Evolutionary conservation across 805 yeast genomes (phyloP), one percentile per base, ranked within the genome.

Genomic region (Priceomyces fermenticarens): DNA sequence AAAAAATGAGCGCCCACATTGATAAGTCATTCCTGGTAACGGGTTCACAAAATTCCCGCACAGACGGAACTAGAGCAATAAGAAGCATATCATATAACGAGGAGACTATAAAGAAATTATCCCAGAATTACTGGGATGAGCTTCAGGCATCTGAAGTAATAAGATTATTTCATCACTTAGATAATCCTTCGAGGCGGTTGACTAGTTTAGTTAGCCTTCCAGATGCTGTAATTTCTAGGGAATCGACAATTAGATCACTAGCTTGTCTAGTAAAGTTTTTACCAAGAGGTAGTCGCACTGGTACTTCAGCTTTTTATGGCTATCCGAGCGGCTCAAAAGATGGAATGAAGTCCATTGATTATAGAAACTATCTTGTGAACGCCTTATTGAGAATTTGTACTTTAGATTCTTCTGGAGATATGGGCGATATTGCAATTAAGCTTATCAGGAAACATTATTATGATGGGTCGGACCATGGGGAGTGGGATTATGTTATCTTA

Each of bases 131-230:
- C 25, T 84, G 90, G 90, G 70, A 67, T 10, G 89, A 84, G 51
- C 60, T 83, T 1, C 77, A 72, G 42, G 82, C 79, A 2, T 78
- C 85, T 26, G 65, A 74, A 12, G 51, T 83, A 20, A 71, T 85
- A 20, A 65, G 93, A 47, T 63, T 78, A 8, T 53, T 81, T 7
- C 46, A 73, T n/a, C 75, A 73, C 14, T 66, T 77, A 31, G 80
- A 73, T 42, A 80, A 79, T 48, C 64, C 74, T 2, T 73, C 77
- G 14, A 64, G 80, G 39, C 83, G 75, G 48, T 48, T 79, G 10
- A 81, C 86, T 0, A 87, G 85, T 0, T 62, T 75, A 66, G 59
- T 83, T 65, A 58, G 73, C 63, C 48, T 75, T 73, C 36, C 73
- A 63, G 55, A 61, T 44, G 45, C 67, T 53, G 50, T 70, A 57